These are phyloP conservation scores for Teratosphaeria viscida DNA, from an alignment of 2,329 filamentous ascomycete species.

Conservation along the genomic window DNA sequence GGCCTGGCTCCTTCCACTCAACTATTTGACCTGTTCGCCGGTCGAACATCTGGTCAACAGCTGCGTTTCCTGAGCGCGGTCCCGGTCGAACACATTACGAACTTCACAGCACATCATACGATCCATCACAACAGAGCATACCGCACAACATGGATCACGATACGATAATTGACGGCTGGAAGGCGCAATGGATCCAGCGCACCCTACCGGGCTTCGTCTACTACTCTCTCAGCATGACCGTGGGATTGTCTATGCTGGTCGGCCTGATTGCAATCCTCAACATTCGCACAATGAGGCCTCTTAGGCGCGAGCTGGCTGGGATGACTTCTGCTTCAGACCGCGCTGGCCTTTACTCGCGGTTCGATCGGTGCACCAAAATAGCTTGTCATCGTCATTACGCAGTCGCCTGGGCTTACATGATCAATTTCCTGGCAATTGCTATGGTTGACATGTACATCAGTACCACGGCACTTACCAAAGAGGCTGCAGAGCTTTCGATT, in stretches of 20 bases:
- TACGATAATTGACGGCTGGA: neutral
- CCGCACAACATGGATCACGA: neutral
- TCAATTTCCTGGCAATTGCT: constrained; percentile 8
- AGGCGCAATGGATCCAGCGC: neutral
- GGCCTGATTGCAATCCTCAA: neutral
- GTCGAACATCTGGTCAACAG: neutral
- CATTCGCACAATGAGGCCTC: neutral
- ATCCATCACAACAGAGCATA: neutral
- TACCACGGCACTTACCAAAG: constrained; percentile 6
- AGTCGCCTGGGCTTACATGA: constrained; percentile 7
- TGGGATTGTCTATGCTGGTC: neutral
- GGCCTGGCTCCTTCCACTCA: neutral
- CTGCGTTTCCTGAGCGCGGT: neutral
- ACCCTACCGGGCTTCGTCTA: neutral
- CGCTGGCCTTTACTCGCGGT: neutral
- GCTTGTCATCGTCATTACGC: constrained; percentile 6
- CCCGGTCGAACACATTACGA: neutral
- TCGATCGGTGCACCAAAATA: constrained; percentile 3
- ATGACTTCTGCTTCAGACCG: neutral
- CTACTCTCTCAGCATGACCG: neutral
- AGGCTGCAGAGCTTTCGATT: constrained; percentile 5
- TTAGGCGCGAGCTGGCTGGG: neutral
- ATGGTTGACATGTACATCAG: constrained; percentile 10
- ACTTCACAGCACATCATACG: neutral
- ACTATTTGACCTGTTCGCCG: neutral